A percentile compares a stretch with the other conserved stretches of the same genome.
Evolutionary conservation across 352 stramenopile genomes (phyloP).

Genomic region (Thraustochytrium striatum): DNA sequence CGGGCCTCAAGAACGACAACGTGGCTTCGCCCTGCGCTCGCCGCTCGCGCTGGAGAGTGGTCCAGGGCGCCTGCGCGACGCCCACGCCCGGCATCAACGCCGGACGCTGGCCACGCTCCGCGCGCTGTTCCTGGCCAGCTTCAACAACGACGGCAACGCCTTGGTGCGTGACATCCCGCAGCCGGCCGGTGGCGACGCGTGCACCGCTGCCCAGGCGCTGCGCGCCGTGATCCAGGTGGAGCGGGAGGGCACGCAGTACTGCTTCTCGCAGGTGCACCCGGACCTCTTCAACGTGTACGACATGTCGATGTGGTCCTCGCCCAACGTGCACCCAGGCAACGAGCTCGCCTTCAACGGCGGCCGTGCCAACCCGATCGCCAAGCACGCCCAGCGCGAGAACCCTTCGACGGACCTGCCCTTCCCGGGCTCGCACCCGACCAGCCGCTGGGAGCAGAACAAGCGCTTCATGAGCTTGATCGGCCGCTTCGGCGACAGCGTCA

Average conservation of each 20-base stretch:
- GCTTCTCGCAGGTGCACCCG: slow-evolving; percentile 43
- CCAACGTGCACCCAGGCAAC: slow-evolving; percentile 24
- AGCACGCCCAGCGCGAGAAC: background rate
- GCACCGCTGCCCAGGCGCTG: background rate
- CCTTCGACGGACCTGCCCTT: slow-evolving; percentile 40
- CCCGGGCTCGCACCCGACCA: slow-evolving; percentile 20
- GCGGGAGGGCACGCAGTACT: background rate
- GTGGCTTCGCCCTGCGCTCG: background rate
- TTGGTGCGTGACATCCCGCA: background rate
- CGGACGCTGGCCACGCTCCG: background rate
- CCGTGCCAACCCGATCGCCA: slow-evolving; percentile 26
- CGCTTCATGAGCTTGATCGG: background rate
- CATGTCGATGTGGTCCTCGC: slow-evolving; percentile 43
- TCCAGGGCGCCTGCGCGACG: background rate
- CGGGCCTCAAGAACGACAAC: slow-evolving; percentile 22
- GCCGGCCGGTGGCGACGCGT: background rate
- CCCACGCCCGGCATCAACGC: background rate
- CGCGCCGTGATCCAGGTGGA: slow-evolving; percentile 1
- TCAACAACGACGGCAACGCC: background rate
- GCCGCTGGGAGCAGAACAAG: background rate
- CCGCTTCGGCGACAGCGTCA: slow-evolving; percentile 19
- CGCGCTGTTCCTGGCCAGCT: background rate
- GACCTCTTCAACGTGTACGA: slow-evolving; percentile 49
- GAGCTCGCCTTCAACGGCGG: background rate
- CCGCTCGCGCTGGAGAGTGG: slow-evolving; percentile 28